Base-by-base conservation (phyloP, 192 early-diverging fungal genomes). In the Coemansia sp. region DNA sequence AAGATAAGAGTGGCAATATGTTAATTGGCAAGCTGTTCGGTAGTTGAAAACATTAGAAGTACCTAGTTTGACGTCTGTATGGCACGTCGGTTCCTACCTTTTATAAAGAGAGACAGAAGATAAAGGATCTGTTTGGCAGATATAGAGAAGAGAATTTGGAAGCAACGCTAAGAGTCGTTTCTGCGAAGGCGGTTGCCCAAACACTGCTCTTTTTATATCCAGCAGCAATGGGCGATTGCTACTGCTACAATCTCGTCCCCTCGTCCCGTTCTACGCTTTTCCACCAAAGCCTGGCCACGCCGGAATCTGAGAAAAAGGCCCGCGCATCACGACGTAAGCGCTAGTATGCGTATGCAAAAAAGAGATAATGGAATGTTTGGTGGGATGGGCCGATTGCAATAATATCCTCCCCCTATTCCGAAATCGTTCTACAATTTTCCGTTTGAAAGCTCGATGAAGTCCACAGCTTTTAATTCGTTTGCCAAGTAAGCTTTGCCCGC, bases 211-310 rank as follows among this genome's bases (percentile, higher is more conserved):
- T 51, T 51, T 51, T 51, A 30, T 30, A 24, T 15, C 27, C 49
- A 2, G 12, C 6, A 22, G 19, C 45, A 17, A 14, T n/a, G n/a
- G n/a, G n/a, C n/a, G n/a, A n/a, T n/a, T n/a, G n/a, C n/a, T n/a
- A n/a, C n/a, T n/a, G 4, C 17, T 47, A 11, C 45, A 23, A 47
- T 47, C 19, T 51, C 12, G 9, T 33, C 27, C 27, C 24, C 49
- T 51, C 49, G 27, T 51, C 49, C 49, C 49, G 10, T 25, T 51
- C 30, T 51, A 27, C 49, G 24, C 49, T 51, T 51, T 51, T 9
- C 18, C 39, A 15, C 15, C 39, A 40, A 9, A 40, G n/a, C n/a
- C n/a, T n/a, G n/a, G n/a, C n/a, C 39, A 13, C 39, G 39, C 11
- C 15, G 39, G 39, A 40, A 40, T 13, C 11, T 15, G 39, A 40